Evolutionary conservation across 2,329 filamentous ascomycete species (phyloP).

Genomic region (Ophiostoma triangulosporum): DNA sequence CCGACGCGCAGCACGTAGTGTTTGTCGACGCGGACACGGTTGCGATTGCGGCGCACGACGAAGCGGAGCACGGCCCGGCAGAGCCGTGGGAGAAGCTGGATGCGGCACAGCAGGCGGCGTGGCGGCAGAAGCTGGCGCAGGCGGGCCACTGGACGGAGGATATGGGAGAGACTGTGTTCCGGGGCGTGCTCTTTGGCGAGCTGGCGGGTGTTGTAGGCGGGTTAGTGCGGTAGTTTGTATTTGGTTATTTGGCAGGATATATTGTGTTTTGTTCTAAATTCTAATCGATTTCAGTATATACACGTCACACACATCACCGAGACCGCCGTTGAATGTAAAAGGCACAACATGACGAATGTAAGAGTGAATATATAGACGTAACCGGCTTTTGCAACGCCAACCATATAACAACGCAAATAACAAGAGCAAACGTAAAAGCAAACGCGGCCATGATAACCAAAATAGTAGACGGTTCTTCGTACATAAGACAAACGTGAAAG

Average conservation of each 20-base stretch:
- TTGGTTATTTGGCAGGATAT: neutral
- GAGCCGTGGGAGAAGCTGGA: conserved; percentile 56
- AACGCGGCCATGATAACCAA: no score
- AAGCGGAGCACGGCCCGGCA: conserved; percentile 35
- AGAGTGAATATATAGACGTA: neutral
- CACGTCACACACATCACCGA: no score
- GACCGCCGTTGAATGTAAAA: neutral
- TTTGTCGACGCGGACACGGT: conserved; percentile 14
- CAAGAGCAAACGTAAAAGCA: neutral
- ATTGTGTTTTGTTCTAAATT: no score
- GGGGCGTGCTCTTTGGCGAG: conserved; percentile 65
- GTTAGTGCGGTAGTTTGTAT: conserved; percentile 22
- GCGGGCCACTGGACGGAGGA: conserved; percentile 68
- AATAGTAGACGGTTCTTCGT: no score
- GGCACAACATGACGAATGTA: neutral
- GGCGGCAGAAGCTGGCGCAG: conserved; percentile 54
- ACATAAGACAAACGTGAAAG: no score
- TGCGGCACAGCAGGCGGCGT: conserved; percentile 46
- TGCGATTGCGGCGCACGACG: conserved; percentile 32
- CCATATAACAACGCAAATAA: neutral
- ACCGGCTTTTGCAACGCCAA: conserved; percentile 1
- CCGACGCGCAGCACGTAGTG: conserved; percentile 1
- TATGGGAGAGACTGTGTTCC: conserved; percentile 64
- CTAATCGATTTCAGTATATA: no score
- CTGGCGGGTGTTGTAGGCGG: conserved; percentile 49